Base-by-base conservation (phyloP, 2,329 filamentous ascomycete genomes). In the Zymoseptoria tritici region DNA sequence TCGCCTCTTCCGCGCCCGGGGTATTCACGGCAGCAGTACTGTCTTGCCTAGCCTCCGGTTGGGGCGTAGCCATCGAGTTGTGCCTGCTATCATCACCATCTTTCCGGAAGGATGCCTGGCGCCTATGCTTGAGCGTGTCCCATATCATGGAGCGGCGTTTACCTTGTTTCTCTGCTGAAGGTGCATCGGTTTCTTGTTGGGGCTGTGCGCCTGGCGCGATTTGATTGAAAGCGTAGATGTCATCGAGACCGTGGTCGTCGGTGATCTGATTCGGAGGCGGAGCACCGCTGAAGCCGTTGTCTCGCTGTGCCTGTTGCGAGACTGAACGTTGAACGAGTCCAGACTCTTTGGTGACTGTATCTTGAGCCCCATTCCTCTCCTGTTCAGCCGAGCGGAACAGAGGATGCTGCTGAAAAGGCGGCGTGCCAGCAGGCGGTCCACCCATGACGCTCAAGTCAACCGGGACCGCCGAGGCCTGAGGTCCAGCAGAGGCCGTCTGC, bases 331-430 rank as follows among this genome's bases (percentile, higher is more conserved):
- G 36, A 6, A 13, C 16, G n/a, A n/a, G 13, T 46, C 36, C 36
- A 46, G 36, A 11, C 36, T 16, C 36, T 11, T 46, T 16, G 3
- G 16, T n/a, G 36, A 7, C 13, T n/a, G 36, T 16, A 5, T 13
- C 16, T 46, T 46, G 36, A 16, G 16, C 4, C 4, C 16, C 36
- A 4, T n/a, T n/a, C 6, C 16, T 16, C 11, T 46, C 36, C 11
- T n/a, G 36, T 7, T 4, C 36, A 46, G 1, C 4, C 16, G 36
- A 46, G 16, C 66, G 59, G 29, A 65, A 61, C 1, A 66, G 49
- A 16, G 67, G 66, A 61, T 69, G 67, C 57, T 67, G 66, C 54
- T 64, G 62, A 21, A 66, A 67, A n/a, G 67, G 67, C 11, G 64
- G 61, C 22, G 64, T 59, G 3, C 67, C 64, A 21, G 60, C 26